These are phyloP conservation scores for Cytospora piceicola DNA, from an alignment of 2,329 filamentous ascomycete genomes.

Conservation along the genomic window DNA sequence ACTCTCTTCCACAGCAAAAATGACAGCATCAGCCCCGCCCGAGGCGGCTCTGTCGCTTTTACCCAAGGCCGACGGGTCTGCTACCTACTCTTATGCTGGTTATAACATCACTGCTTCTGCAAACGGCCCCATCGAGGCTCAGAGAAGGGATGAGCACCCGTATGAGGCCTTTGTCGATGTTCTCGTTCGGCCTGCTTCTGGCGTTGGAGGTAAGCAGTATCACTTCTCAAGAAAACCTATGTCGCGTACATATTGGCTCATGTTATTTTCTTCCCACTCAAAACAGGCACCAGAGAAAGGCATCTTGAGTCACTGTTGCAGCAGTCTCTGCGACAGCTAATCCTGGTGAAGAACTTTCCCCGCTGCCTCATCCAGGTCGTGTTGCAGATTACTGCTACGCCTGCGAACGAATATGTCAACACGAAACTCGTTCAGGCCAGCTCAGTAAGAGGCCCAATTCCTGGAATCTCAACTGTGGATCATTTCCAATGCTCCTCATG, in stretches of 20 bases:
- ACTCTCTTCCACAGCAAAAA: conserved; percentile 36
- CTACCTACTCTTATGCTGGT: conserved; percentile 73
- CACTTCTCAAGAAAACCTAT: conserved; percentile 21
- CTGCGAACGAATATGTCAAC: conserved; percentile 67
- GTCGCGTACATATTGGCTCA: conserved; percentile 30
- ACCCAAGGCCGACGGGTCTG: conserved; percentile 77
- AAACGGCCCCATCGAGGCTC: conserved; percentile 91
- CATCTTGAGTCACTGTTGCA: conserved; percentile 81
- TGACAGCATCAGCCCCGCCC: conserved; percentile 53
- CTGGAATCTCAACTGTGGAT: conserved; percentile 13
- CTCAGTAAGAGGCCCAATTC: conserved; percentile 53
- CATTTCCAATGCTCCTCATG: conserved; percentile 10
- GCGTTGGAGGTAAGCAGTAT: conserved; percentile 70
- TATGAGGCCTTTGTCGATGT: conserved; percentile 92
- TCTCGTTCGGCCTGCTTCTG: conserved; percentile 81
- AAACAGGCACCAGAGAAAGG: conserved; percentile 70
- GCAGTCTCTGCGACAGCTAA: conserved; percentile 71
- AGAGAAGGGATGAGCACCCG: conserved; percentile 84
- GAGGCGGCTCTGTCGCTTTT: conserved; percentile 62
- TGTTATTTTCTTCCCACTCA: conserved; percentile 27
- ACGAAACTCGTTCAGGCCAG: conserved; percentile 63
- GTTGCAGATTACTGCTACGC: conserved; percentile 73
- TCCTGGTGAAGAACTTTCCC: conserved; percentile 76
- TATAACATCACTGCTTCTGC: conserved; percentile 84
- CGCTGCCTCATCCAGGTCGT: conserved; percentile 79